Percentiles rank a stretch among this genome's conserved stretches.
Conservation (phyloP, 495 filamentous ascomycete species). For the Aspergillus indologenus region DNA sequence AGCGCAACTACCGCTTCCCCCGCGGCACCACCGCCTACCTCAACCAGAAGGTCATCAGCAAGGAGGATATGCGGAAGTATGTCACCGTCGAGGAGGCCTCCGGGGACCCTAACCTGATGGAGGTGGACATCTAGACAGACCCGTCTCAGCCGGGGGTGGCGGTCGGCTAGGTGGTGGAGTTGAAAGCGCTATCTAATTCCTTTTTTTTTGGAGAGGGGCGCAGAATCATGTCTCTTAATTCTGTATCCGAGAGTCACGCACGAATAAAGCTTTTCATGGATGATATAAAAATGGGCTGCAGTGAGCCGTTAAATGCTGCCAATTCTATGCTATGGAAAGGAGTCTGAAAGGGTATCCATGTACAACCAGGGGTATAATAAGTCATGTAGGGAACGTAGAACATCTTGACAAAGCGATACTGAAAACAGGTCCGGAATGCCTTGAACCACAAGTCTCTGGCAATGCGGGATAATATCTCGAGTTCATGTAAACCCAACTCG, state of each 20-base stretch:
- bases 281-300: not conserved
- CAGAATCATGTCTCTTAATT: constrained; percentile 5
- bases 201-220: constrained; percentile 1
- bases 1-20: constrained; percentile 85
- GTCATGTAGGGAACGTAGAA: too few relatives aligned
- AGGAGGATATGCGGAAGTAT: constrained; percentile 91
- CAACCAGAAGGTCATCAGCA: constrained; percentile 88
- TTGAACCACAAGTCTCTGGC: too few relatives aligned
- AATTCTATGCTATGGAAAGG: not conserved
- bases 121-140: constrained; percentile 80
- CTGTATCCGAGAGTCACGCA: not conserved
- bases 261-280: not conserved
- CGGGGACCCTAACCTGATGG: constrained; percentile 69
- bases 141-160: too few relatives aligned
- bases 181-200: not conserved
- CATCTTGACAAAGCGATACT: too few relatives aligned
- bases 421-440: too few relatives aligned
- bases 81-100: constrained; percentile 84
- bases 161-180: not conserved
- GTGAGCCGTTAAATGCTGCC: not conserved
- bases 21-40: constrained; percentile 88
- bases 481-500: too few relatives aligned
- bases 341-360: not conserved
- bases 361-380: not conserved
- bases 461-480: too few relatives aligned